A percentile compares a stretch with the other conserved stretches of the same genome.
phyloP scores from a whole-genome alignment of 1,139 yeast species.

The Yamadazyma atlantica region DNA sequence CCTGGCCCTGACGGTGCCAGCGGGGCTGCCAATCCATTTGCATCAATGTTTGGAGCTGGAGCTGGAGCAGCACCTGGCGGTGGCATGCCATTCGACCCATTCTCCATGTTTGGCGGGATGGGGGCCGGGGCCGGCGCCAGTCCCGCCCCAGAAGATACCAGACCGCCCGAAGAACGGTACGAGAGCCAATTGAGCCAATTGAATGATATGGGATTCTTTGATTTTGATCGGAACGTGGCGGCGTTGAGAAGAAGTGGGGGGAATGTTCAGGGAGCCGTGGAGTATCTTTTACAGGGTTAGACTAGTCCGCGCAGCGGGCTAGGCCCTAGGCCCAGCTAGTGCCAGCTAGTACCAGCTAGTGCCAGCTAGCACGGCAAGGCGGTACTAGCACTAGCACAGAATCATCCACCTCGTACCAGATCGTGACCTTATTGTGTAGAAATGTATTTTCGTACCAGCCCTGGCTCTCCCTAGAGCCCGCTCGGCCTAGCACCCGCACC shows the following conservation, averaged over 20 bases:
- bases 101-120: conserved; percentile 45
- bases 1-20: conserved; percentile 21
- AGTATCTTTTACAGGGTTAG: conserved; percentile 57
- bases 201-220: conserved; percentile 95
- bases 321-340: too few species aligned
- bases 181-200: conserved; percentile 88
- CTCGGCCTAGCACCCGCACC: too few species aligned
- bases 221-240: conserved; percentile 85
- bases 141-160: conserved; percentile 60
- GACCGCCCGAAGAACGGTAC: conserved; percentile 96
- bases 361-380: too few species aligned
- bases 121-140: conserved; percentile 20
- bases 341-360: too few species aligned
- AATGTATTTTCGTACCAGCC: too few species aligned
- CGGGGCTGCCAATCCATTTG: conserved; percentile 53
- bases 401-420: too few species aligned
- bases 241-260: conserved; percentile 96
- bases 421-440: too few species aligned
- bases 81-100: conserved; percentile 40
- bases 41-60: conserved; percentile 39
- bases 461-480: too few species aligned
- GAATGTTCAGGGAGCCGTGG: conserved; percentile 95
- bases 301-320: too few species aligned
- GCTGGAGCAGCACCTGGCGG: conserved; percentile 19
- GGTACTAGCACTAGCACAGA: too few species aligned